Evolutionary conservation across 768 basidiomycete genomes (phyloP), one percentile per base, ranked within the genome.

Genomic region (Tylopilus intermedius): DNA sequence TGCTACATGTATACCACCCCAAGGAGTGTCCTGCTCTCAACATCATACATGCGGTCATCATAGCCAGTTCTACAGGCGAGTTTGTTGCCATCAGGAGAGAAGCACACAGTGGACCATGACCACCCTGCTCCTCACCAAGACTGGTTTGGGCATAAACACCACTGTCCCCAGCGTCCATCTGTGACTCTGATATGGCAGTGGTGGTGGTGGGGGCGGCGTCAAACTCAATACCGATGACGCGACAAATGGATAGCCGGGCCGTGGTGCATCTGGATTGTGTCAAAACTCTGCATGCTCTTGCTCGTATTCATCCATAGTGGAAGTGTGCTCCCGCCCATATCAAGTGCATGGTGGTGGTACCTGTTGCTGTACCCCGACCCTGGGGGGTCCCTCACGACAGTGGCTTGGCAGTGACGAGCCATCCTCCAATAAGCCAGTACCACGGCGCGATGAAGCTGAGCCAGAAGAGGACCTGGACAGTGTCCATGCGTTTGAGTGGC

Each of bases 351-450:
- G 64, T 54, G 53, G 52, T 61, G 53, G 53, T 62, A 49, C 59
- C 62, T 45, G 1, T 41, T 15, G 24, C 39, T 32, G 4, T 61
- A 33, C 5, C 42, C 38, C 5, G 49, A 40, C 15, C 55, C 18
- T 0, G 51, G 5, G 13, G 27, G 22, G 7, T 66, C 11, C 13
- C 45, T 2, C 56, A 72, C 63, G 53, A 18, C 4, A 44, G 39
- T 5, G 55, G 27, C 14, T 55, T 53, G 45, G 55, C 22, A 2
- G 62, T 8, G 50, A 82, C 71, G 53, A 85, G 78, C 87, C 87
- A 89, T 4, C 87, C 87, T 0, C 86, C 87, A 13, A 88, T 74
- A 42, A 89, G 75, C 87, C 87, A 89, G 48, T 86, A 77, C 67
- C 84, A 79, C 0, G 87, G 87, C 43, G 78, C 83, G 44, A 87